Percentiles rank a stretch among this genome's conserved stretches.
phyloP scores from a whole-genome alignment of 805 yeast genomes.

The Candida oleophila region DNA sequence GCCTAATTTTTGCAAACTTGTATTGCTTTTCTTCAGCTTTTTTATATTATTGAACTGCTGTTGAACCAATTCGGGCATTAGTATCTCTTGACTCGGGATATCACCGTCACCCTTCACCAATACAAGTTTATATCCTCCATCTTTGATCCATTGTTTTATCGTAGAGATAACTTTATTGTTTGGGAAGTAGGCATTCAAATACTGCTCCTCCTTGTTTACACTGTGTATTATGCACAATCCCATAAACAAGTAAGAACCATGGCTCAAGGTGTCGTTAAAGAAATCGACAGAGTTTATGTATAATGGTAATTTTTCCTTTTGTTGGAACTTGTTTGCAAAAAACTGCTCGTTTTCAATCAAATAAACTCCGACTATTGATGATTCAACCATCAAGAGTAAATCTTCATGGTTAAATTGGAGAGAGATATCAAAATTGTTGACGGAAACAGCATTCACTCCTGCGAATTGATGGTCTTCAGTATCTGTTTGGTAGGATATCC shows the following conservation, averaged over 20 bases:
- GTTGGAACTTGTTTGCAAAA: constrained; percentile 10
- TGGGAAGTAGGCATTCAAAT: constrained; percentile 61
- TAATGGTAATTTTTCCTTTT: constrained; percentile 9
- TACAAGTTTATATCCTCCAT: constrained; percentile 33
- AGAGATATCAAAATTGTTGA: constrained; percentile 20
- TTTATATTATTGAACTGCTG: constrained; percentile 18
- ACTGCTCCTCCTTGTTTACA: constrained; percentile 36
- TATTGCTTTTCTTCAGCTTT: constrained; percentile 11
- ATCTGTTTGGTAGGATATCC: constrained; percentile 23
- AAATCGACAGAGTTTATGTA: constrained; percentile 18
- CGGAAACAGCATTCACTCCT: constrained; percentile 26
- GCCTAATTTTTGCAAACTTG: constrained; percentile 6
- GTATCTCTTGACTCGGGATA: constrained; percentile 57
- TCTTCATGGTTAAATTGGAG: constrained; percentile 22
- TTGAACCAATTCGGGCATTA: constrained; percentile 25
- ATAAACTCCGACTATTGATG: constrained; percentile 41
- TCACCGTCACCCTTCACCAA: constrained; percentile 65
- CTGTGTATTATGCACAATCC: constrained; percentile 71
- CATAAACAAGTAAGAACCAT: constrained; percentile 24
- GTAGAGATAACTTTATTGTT: constrained; percentile 4
- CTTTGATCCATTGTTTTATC: constrained; percentile 16
- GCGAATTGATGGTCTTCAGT: constrained; percentile 7
- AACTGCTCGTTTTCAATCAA: constrained; percentile 23
- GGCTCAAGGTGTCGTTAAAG: constrained; percentile 10
- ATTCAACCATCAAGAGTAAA: constrained; percentile 33